A percentile compares a stretch with the other conserved stretches of the same genome.
These are phyloP conservation scores for Mycena chlorophos DNA, from an alignment of 768 basidiomycete species.

Conservation along the genomic window DNA sequence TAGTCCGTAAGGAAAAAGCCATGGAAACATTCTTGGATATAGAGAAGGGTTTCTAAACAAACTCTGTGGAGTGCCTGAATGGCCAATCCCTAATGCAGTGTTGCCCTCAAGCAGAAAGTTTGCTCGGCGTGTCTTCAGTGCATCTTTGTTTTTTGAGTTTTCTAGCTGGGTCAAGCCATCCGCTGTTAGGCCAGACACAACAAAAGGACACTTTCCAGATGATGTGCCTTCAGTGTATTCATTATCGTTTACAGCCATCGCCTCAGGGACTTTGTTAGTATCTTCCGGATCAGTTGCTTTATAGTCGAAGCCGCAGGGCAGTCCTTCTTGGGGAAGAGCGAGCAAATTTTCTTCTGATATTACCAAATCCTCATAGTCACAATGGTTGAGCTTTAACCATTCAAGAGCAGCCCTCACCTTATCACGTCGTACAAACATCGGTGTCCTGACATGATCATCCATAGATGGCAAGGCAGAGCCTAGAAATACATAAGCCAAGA, in stretches of 20 bases:
- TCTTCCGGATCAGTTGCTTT: slow-evolving; percentile 18
- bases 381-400: slow-evolving; percentile 37
- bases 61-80: slow-evolving; percentile 22
- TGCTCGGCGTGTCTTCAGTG: too few species aligned
- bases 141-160: slow-evolving; percentile 25
- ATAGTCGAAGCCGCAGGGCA: slow-evolving; percentile 29
- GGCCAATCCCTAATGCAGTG: slow-evolving; percentile 31
- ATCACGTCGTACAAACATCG: slow-evolving; percentile 33
- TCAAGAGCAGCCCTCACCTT: slow-evolving; percentile 29
- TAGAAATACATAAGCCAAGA: slow-evolving; percentile 33
- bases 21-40: slow-evolving; percentile 44
- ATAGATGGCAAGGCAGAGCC: slow-evolving; percentile 28
- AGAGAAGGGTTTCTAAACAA: slow-evolving; percentile 34
- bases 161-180: slow-evolving; percentile 23
- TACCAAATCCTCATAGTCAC: slow-evolving; percentile 31
- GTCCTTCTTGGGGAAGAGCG: slow-evolving; percentile 24
- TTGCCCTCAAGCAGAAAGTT: slow-evolving; percentile 24
- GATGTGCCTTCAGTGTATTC: slow-evolving; percentile 31
- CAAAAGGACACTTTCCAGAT: slow-evolving; percentile 36
- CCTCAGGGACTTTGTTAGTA: slow-evolving; percentile 6
- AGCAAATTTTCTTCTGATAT: slow-evolving; percentile 30
- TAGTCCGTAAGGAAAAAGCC: slow-evolving; percentile 42
- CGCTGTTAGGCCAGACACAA: slow-evolving; percentile 38
- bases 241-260: slow-evolving; percentile 24
- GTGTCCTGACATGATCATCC: slow-evolving; percentile 29